Evolutionary conservation across 192 early-diverging fungal genomes (phyloP), one percentile per base, ranked within the genome.

Genomic region (Entomortierella chlamydospora): DNA sequence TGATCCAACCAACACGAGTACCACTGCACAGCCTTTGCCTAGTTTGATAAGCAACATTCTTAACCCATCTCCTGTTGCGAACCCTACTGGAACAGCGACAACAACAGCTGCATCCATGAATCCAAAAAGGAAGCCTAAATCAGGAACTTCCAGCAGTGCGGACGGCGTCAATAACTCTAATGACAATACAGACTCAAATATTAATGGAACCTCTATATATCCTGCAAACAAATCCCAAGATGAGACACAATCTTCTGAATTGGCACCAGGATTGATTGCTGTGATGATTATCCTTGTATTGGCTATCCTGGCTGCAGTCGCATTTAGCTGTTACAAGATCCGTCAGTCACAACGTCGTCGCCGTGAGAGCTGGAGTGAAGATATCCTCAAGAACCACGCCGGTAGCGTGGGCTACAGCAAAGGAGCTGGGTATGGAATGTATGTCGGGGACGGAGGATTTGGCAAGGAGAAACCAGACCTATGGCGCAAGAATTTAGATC

Each of bases 371-470:
- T 70, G 68, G 76, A 51, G 54, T 23, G 67, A 79, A 30, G 63
- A 79, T 45, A 66, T 79, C 31, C 51, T 79, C 15, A 70, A 70
- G 68, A 66, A 79, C 26, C 61, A 79, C 49, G 57, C 68, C 34
- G 76, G 76, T 0, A 60, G 57, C 20, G 76, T 79, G 17, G 76
- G 76, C 0, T 79, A 79, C 51, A 66, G 31, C 2, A 68, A 70
- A 20, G 51, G 62, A 1, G 68, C 51, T n/a, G 76, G 76, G 8
- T 79, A 79, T 54, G 76, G 76, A 29, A 70, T 79, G 76, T 70
- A 70, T 41, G 43, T 70, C 8, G 56, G 61, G 5, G 15, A 34
- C 28, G 23, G 39, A 28, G 37, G 67, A 8, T 22, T 6, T 47
- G 53, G 64, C 11, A 68, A 77, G 54, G 73, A 68, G 25, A 76